These are phyloP conservation scores for Gnetum montanum DNA, from an alignment of 75 land plant genomes.

Conservation along the genomic window DNA sequence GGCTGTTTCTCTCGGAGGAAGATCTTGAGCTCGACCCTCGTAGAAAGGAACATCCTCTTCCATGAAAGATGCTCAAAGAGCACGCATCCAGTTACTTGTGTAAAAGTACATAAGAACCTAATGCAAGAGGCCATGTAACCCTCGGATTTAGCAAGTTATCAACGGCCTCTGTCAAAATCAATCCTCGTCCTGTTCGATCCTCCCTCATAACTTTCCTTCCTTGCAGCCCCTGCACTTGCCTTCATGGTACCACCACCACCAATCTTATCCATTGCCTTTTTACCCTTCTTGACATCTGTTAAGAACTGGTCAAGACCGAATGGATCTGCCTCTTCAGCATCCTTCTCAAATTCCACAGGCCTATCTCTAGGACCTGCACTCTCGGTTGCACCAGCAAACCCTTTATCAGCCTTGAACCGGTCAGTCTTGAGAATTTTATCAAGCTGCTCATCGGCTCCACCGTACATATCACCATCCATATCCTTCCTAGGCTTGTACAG, in stretches of 20 bases:
- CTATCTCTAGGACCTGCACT: conserved; percentile 69
- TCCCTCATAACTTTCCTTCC: conserved; percentile 76
- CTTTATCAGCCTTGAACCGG: conserved; percentile 90
- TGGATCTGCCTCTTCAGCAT: conserved; percentile 83
- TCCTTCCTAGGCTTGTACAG: conserved; percentile 87
- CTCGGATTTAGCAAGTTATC: conserved; percentile 5
- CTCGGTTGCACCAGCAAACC: conserved; percentile 78
- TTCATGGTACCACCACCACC: conserved; percentile 88
- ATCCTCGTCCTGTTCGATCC: conserved; percentile 73
- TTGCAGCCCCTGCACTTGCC: conserved; percentile 85
- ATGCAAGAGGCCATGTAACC: not conserved
- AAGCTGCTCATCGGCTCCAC: conserved; percentile 86
- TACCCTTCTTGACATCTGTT: conserved; percentile 93
- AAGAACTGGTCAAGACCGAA: conserved; percentile 92
- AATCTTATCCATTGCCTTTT: conserved; percentile 80
- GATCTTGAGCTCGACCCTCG: no score
- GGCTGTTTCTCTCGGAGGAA: no score
- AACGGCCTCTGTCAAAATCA: conserved; percentile 70
- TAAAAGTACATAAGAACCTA: no score
- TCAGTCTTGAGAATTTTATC: conserved; percentile 86
- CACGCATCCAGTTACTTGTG: no score
- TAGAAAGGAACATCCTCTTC: no score
- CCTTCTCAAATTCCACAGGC: conserved; percentile 91
- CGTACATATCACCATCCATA: conserved; percentile 77
- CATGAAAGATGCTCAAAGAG: no score